A percentile compares a stretch with the other conserved stretches of the same genome.
phyloP scores from a whole-genome alignment of 2,329 filamentous ascomycete genomes.

The Macrophomina pseudophaseolina region DNA sequence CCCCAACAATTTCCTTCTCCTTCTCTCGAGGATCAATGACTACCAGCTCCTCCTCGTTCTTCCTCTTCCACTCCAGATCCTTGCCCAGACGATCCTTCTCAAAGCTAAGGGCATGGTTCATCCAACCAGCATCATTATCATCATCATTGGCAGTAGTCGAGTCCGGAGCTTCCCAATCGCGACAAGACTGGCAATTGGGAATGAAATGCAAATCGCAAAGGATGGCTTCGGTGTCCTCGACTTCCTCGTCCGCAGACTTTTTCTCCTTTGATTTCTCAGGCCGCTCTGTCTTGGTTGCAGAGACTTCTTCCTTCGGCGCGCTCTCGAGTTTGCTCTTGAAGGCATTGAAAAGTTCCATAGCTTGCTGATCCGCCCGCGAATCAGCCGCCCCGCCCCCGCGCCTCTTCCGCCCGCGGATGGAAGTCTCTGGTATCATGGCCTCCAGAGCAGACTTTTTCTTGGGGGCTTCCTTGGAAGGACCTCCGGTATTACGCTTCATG shows the following conservation, averaged over 20 bases:
- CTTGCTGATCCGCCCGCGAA: slow-evolving; percentile 59
- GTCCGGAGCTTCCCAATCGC: slow-evolving; percentile 69
- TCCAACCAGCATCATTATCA: slow-evolving; percentile 71
- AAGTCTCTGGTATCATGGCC: slow-evolving; percentile 74
- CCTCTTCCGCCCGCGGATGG: slow-evolving; percentile 73
- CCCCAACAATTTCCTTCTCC: slow-evolving; percentile 68
- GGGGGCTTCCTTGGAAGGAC: slow-evolving; percentile 37
- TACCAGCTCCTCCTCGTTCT: slow-evolving; percentile 81
- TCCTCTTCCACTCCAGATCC: slow-evolving; percentile 84
- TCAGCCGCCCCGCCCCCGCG: slow-evolving; percentile 57
- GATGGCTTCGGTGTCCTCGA: slow-evolving; percentile 64
- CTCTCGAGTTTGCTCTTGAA: slow-evolving; percentile 74
- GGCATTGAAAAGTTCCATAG: slow-evolving; percentile 73
- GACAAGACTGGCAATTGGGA: slow-evolving; percentile 90
- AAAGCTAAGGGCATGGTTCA: slow-evolving; percentile 84
- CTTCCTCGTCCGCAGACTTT: slow-evolving; percentile 33
- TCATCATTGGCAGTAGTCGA: slow-evolving; percentile 55
- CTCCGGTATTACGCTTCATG: slow-evolving; percentile 67
- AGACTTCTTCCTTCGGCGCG: slow-evolving; percentile 27
- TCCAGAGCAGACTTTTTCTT: slow-evolving; percentile 68
- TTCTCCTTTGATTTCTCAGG: background rate
- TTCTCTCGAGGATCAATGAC: slow-evolving; percentile 93
- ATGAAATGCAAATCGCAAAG: slow-evolving; percentile 97
- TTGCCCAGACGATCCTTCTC: slow-evolving; percentile 90
- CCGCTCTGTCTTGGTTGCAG: background rate